Conservation (phyloP, 305 asterid species). For the Striga hermonthica region DNA sequence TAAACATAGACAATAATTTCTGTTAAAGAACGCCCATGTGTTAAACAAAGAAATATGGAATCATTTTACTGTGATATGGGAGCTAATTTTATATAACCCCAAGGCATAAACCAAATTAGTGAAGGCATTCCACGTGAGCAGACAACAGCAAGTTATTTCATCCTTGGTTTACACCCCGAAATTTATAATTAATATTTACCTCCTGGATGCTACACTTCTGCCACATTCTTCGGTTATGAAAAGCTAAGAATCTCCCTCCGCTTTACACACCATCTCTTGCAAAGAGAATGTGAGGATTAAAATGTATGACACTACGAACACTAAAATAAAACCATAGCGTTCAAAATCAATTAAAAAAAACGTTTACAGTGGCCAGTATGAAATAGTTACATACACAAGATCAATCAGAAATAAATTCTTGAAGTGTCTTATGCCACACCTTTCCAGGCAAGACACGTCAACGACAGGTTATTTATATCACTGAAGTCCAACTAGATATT, state of each 20-base stretch:
- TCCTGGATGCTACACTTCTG: slow-evolving; percentile 42
- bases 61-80: too few species aligned
- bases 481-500: slow-evolving; percentile 32
- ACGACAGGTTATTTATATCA: slow-evolving; percentile 34
- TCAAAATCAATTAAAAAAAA: slow-evolving; percentile 39
- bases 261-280: slow-evolving; percentile 61
- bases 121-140: slow-evolving; percentile 24
- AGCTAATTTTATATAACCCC: slow-evolving; percentile 15
- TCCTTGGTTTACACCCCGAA: slow-evolving; percentile 31
- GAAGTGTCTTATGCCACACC: slow-evolving; percentile 56
- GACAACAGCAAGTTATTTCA: slow-evolving; percentile 28
- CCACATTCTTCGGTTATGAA: slow-evolving; percentile 53
- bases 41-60: too few species aligned
- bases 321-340: slow-evolving; percentile 33
- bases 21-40: background rate
- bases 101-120: slow-evolving; percentile 17
- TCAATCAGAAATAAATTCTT: slow-evolving; percentile 41
- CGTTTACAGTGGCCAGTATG: slow-evolving; percentile 42
- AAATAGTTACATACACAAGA: slow-evolving; percentile 56
- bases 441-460: slow-evolving; percentile 40
- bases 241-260: slow-evolving; percentile 46
- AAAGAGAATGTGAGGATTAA: slow-evolving; percentile 52
- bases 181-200: slow-evolving; percentile 46
- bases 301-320: slow-evolving; percentile 34
- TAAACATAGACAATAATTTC: background rate